These are phyloP conservation scores for Gnomoniopsis sp. DNA, from an alignment of 2,329 filamentous ascomycete species.

Conservation along the genomic window DNA sequence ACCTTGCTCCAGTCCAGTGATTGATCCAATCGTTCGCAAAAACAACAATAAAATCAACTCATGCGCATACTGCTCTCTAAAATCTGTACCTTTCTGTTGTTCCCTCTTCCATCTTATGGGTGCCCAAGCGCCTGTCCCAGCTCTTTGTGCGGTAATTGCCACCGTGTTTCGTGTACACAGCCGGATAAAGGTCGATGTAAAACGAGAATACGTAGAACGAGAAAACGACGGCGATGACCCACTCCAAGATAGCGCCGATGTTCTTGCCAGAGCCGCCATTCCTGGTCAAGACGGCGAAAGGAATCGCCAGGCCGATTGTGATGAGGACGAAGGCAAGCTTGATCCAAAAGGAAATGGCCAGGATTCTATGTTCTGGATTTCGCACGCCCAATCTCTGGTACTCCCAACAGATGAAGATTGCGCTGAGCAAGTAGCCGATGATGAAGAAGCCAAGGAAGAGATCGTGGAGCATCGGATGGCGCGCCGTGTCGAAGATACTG, in stretches of 20 bases:
- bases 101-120: constrained; percentile 15
- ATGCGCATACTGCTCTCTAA: too few species aligned
- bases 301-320: constrained; percentile 70
- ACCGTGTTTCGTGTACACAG: constrained; percentile 56
- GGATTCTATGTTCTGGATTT: constrained; percentile 70
- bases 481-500: constrained; percentile 79
- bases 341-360: constrained; percentile 79
- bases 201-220: constrained; percentile 86
- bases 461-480: constrained; percentile 65
- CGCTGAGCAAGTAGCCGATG: constrained; percentile 77
- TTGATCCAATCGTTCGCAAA: too few species aligned
- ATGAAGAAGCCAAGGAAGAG: constrained; percentile 82
- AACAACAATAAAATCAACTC: too few species aligned
- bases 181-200: constrained; percentile 81
- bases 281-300: constrained; percentile 61
- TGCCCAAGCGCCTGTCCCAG: constrained; percentile 3
- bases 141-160: constrained; percentile 14
- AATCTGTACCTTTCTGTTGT: constrained; percentile 7
- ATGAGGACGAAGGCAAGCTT: constrained; percentile 83
- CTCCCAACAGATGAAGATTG: constrained; percentile 85
- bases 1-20: too few species aligned
- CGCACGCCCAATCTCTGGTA: constrained; percentile 80
- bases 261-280: constrained; percentile 47
- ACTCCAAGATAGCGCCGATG: constrained; percentile 74
- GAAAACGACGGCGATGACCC: constrained; percentile 77